phyloP scores from a whole-genome alignment of 345 rosid species.

The Dimocarpus longan region DNA sequence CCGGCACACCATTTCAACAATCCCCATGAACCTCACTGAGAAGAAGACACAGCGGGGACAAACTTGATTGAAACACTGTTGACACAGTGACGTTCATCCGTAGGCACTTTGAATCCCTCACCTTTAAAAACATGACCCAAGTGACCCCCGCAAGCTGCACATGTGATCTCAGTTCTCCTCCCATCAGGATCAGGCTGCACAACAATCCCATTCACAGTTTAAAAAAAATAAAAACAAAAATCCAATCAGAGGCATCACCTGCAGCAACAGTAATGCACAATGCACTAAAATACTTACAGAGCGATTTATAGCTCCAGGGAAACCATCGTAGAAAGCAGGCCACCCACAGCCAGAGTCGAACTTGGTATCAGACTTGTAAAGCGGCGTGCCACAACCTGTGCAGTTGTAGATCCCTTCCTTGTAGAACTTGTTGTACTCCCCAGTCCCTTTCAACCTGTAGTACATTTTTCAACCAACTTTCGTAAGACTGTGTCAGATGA shows the following conservation, averaged over 20 bases:
- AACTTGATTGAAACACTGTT: constrained; percentile 74
- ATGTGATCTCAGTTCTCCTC: constrained; percentile 65
- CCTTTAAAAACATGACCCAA: constrained; percentile 82
- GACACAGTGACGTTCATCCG: constrained; percentile 72
- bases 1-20: not conserved
- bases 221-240: not conserved
- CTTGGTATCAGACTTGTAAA: constrained; percentile 64
- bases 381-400: constrained; percentile 66
- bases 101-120: constrained; percentile 64
- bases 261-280: not conserved
- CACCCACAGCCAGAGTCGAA: constrained; percentile 76
- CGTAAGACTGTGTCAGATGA: too few species aligned
- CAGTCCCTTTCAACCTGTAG: constrained; percentile 46
- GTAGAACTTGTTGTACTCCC: constrained; percentile 56
- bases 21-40: constrained; percentile 2
- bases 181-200: constrained; percentile 83
- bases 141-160: constrained; percentile 80
- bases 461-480: not conserved
- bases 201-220: not conserved
- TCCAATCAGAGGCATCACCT: not conserved
- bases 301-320: constrained; percentile 64
- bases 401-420: constrained; percentile 64
- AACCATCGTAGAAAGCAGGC: constrained; percentile 83
- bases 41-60: constrained; percentile 41
- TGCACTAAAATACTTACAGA: constrained; percentile 37